These are phyloP conservation scores for Vararia minispora DNA, from an alignment of 768 basidiomycete species.

Conservation along the genomic window DNA sequence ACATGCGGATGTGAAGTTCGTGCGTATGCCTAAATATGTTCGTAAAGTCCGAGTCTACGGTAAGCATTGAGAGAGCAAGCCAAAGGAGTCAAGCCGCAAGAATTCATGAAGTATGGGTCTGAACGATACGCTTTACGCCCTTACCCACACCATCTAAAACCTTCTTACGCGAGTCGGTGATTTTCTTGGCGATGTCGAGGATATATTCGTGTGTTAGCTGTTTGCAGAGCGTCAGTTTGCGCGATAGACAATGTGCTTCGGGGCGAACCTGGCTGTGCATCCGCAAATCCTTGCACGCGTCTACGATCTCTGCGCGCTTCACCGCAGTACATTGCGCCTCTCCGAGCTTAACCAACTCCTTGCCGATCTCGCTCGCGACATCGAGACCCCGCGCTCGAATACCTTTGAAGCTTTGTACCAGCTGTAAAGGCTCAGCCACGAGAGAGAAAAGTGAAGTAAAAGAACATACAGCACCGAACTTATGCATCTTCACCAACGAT, in stretches of 20 bases:
- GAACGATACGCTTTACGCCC: slow-evolving; percentile 46
- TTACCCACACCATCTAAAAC: slow-evolving; percentile 62
- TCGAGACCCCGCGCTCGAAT: slow-evolving; percentile 42
- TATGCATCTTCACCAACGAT: slow-evolving; percentile 61
- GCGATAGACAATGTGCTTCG: too few species aligned
- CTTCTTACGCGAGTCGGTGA: slow-evolving; percentile 61
- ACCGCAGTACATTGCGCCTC: slow-evolving; percentile 45
- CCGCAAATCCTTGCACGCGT: slow-evolving; percentile 34
- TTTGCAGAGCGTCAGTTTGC: too few species aligned
- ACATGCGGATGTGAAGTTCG: too few species aligned
- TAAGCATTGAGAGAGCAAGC: too few species aligned
- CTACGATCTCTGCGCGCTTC: slow-evolving; percentile 38
- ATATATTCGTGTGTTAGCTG: slow-evolving; percentile 61
- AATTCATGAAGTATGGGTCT: slow-evolving; percentile 19
- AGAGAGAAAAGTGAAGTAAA: slow-evolving; percentile 2
- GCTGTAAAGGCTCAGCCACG: slow-evolving; percentile 35
- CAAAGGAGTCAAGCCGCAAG: too few species aligned
- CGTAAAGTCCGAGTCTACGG: too few species aligned
- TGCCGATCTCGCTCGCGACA: slow-evolving; percentile 48
- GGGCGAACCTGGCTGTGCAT: slow-evolving; percentile 25
- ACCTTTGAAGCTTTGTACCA: slow-evolving; percentile 55
- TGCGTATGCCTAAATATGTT: too few species aligned
- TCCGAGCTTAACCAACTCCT: slow-evolving; percentile 33
- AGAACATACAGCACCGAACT: slow-evolving; percentile 52
- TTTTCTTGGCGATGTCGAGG: slow-evolving; percentile 46